Conservation (phyloP, 495 filamentous ascomycete genomes). For the Jackrogersella minutella region DNA sequence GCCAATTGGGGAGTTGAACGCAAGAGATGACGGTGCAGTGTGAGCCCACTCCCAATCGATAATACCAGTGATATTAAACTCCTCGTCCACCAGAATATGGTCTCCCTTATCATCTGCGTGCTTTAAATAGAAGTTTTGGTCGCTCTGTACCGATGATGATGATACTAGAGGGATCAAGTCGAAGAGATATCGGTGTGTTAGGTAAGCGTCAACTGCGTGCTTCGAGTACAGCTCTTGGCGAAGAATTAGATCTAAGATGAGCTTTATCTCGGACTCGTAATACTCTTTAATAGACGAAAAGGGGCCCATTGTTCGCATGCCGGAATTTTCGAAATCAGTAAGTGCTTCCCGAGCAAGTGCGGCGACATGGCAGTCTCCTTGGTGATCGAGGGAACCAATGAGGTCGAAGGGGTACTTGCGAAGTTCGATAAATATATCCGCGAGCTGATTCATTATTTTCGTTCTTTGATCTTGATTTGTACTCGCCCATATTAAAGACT, state of each 20-base stretch:
- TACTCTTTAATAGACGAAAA: conserved; percentile 34
- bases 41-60: conserved; percentile 54
- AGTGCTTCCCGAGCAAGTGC: conserved; percentile 48
- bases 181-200: conserved; percentile 52
- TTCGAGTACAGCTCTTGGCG: conserved; percentile 42
- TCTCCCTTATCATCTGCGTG: conserved; percentile 53
- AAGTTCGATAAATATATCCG: conserved; percentile 51
- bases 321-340: conserved; percentile 24
- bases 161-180: conserved; percentile 41
- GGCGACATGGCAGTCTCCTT: conserved; percentile 40
- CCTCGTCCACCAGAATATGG: conserved; percentile 50
- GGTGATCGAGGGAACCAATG: conserved; percentile 46
- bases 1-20: conserved; percentile 52
- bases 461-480: conserved; percentile 39
- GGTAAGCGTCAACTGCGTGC: conserved; percentile 48
- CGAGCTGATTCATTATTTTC: conserved; percentile 49
- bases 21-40: conserved; percentile 43
- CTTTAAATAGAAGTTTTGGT: conserved; percentile 33
- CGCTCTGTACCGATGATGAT: conserved; percentile 21
- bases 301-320: conserved; percentile 32
- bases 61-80: conserved; percentile 51
- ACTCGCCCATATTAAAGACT: conserved; percentile 43
- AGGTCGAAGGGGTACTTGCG: conserved; percentile 41
- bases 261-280: conserved; percentile 25
- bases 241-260: conserved; percentile 45